Evolutionary conservation across 1,139 yeast genomes (phyloP).

Genomic region (Yamadazyma buinensis): DNA sequence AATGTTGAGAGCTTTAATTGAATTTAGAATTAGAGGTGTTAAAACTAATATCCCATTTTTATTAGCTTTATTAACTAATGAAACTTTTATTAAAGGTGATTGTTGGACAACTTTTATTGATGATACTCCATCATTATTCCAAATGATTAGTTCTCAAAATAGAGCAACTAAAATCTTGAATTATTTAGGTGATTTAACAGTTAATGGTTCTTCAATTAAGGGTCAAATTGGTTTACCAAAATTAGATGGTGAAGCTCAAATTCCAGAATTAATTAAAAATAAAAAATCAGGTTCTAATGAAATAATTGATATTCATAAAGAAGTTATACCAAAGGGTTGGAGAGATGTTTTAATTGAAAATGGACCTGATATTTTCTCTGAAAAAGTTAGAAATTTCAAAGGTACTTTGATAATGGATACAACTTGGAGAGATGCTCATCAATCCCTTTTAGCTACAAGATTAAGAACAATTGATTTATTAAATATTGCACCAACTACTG

Average conservation of each 20-base stretch:
- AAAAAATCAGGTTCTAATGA: slow-evolving; percentile 50
- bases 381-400: slow-evolving; percentile 74
- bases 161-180: slow-evolving; percentile 92
- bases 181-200: slow-evolving; percentile 88
- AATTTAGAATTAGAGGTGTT: slow-evolving; percentile 97
- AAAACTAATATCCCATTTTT: slow-evolving; percentile 97
- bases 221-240: slow-evolving; percentile 95
- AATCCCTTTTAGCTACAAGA: slow-evolving; percentile 95
- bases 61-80: slow-evolving; percentile 87
- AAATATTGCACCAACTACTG: slow-evolving; percentile 91
- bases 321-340: slow-evolving; percentile 78
- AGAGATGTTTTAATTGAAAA: slow-evolving; percentile 77
- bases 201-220: slow-evolving; percentile 90
- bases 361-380: slow-evolving; percentile 89
- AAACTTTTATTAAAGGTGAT: slow-evolving; percentile 79
- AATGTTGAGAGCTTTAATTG: slow-evolving; percentile 94
- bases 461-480: slow-evolving; percentile 90
- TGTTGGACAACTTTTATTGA: slow-evolving; percentile 99
- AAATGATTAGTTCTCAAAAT: slow-evolving; percentile 91
- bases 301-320: slow-evolving; percentile 53
- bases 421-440: slow-evolving; percentile 99
- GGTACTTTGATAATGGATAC: slow-evolving; percentile 96
- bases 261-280: slow-evolving; percentile 73
- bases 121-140: slow-evolving; percentile 94
- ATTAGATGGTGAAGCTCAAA: slow-evolving; percentile 65